These are phyloP conservation scores for Cucurbita moschata DNA, from an alignment of 306 rosid species.

Conservation along the genomic window DNA sequence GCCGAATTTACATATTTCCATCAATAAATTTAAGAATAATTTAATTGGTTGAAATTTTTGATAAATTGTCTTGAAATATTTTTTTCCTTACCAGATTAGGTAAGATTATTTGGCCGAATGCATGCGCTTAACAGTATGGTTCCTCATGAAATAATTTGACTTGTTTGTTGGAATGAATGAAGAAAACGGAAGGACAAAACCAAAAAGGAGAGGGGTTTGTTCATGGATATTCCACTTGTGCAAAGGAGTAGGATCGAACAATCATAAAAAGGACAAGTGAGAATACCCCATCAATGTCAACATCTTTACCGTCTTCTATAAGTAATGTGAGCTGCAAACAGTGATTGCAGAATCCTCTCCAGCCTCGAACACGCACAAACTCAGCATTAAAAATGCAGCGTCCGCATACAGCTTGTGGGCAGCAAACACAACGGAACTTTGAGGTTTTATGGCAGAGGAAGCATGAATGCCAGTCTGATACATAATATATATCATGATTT, in stretches of 20 bases:
- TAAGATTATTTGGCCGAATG: background rate
- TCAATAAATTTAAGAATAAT: background rate
- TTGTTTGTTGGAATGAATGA: background rate
- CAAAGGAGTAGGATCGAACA: background rate
- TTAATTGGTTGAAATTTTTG: background rate
- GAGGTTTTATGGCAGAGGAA: conserved; percentile 28
- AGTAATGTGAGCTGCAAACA: conserved; percentile 45
- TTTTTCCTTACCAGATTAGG: background rate
- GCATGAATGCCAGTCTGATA: conserved; percentile 58
- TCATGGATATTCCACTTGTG: background rate
- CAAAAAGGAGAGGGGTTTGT: background rate
- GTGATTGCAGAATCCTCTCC: conserved; percentile 39
- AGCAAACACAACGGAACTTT: conserved; percentile 54
- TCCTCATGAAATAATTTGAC: background rate
- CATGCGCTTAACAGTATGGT: background rate
- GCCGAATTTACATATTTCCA: background rate
- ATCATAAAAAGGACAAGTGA: background rate
- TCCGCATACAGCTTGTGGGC: conserved; percentile 57
- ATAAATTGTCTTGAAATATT: background rate
- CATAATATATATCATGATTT: background rate
- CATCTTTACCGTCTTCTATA: conserved; percentile 33
- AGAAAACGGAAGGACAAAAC: background rate
- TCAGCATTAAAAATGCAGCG: conserved; percentile 25
- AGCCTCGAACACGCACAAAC: conserved; percentile 21
- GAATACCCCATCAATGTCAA: conserved; percentile 57